Conservation (phyloP, 495 filamentous ascomycete species). For the Parathielavia hyrcaniae region DNA sequence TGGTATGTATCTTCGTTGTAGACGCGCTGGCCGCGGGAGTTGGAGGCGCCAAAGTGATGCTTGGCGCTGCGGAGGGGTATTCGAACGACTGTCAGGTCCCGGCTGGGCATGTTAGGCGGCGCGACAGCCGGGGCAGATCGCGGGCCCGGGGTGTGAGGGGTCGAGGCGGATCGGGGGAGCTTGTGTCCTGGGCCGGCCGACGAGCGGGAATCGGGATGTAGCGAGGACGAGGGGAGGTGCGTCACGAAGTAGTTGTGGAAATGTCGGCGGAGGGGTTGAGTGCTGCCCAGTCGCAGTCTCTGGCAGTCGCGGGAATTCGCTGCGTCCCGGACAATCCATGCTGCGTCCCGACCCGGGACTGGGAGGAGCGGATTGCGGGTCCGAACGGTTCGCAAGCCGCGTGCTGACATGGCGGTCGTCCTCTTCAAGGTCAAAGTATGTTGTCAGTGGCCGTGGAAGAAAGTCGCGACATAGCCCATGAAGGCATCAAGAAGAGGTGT, state of each 20-base stretch:
- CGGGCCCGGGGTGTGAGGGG: conserved; percentile 63
- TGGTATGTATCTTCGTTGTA: conserved; percentile 95
- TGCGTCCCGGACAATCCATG: conserved; percentile 16
- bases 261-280: conserved; percentile 40
- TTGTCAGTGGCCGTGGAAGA: conserved; percentile 34
- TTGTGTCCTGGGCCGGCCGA: conserved; percentile 64
- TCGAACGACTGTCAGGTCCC: conserved; percentile 94
- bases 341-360: conserved; percentile 13
- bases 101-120: conserved; percentile 51
- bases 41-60: conserved; percentile 81
- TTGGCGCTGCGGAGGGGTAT: conserved; percentile 91
- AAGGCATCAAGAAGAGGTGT: conserved; percentile 34
- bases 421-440: background rate
- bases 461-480: conserved; percentile 44
- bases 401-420: conserved; percentile 16
- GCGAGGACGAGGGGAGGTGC: conserved; percentile 84
- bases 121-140: conserved; percentile 51
- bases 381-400: conserved; percentile 15
- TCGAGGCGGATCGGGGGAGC: conserved; percentile 73
- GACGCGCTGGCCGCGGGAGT: conserved; percentile 71
- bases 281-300: conserved; percentile 8
- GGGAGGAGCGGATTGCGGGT: conserved; percentile 19
- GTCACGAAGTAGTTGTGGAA: conserved; percentile 98
- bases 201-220: conserved; percentile 75
- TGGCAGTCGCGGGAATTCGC: conserved; percentile 9